These are phyloP conservation scores for Salmacisia buchloeana DNA, from an alignment of 1,284 basidiomycete species.

Conservation along the genomic window DNA sequence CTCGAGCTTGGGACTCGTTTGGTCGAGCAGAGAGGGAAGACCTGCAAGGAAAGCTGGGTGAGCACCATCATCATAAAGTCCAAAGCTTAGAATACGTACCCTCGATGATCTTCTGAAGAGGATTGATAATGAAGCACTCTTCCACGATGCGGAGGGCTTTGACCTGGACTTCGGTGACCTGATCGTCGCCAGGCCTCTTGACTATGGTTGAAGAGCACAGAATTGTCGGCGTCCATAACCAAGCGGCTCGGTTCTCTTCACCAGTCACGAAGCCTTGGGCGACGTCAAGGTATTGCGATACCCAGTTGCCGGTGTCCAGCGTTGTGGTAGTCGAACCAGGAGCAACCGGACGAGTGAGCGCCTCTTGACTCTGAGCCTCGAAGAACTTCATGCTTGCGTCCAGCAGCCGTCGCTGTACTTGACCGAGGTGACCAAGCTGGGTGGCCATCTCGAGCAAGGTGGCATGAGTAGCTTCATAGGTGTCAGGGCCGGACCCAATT, in stretches of 20 bases:
- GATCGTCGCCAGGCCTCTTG: too few relatives aligned
- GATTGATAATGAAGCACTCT: neutral
- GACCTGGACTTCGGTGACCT: neutral
- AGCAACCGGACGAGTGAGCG: slow-evolving; percentile 13
- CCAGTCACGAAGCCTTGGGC: neutral
- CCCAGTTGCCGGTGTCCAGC: neutral
- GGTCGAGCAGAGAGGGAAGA: slow-evolving; percentile 26
- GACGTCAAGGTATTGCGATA: neutral
- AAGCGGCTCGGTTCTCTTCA: neutral
- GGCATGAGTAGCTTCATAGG: slow-evolving; percentile 23
- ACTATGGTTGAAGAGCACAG: too few relatives aligned
- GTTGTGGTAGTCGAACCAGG: too few relatives aligned
- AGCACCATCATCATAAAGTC: too few relatives aligned
- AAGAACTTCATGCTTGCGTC: slow-evolving; percentile 27
- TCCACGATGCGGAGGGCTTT: neutral
- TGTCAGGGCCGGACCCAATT: neutral
- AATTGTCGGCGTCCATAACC: neutral
- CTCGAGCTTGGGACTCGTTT: slow-evolving; percentile 18
- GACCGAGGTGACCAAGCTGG: slow-evolving; percentile 22
- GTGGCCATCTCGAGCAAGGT: slow-evolving; percentile 29
- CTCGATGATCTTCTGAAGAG: neutral
- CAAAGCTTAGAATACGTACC: too few relatives aligned
- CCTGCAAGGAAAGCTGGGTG: too few relatives aligned
- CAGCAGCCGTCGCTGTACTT: slow-evolving; percentile 23
- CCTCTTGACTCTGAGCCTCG: slow-evolving; percentile 17